phyloP scores from a whole-genome alignment of 1,284 basidiomycete species.

The Malassezia arunalokei region DNA sequence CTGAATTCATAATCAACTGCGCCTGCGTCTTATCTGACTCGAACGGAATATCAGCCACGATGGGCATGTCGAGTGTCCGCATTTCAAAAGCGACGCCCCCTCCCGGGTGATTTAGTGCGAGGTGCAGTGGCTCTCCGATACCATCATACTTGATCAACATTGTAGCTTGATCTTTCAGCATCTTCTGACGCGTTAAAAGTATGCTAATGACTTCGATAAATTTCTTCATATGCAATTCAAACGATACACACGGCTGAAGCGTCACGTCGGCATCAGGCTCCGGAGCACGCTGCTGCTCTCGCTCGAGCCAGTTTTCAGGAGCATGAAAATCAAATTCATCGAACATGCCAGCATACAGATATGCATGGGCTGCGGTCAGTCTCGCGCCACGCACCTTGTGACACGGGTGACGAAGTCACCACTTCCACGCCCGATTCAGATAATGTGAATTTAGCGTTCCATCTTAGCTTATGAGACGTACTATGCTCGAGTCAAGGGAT shows the following conservation, averaged over 20 bases:
- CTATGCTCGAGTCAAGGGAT: no score
- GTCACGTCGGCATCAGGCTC: constrained; percentile 5
- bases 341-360: constrained; percentile 15
- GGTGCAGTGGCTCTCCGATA: constrained; percentile 8
- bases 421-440: constrained; percentile 13
- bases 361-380: constrained; percentile 8
- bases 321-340: constrained; percentile 9
- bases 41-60: constrained; percentile 1
- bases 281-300: neutral
- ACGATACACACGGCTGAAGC: constrained; percentile 7
- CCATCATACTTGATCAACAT: neutral
- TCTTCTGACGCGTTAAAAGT: neutral
- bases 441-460: constrained; percentile 1
- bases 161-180: neutral
- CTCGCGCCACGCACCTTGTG: no score
- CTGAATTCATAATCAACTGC: constrained; percentile 14
- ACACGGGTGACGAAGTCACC: neutral
- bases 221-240: constrained; percentile 1
- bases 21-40: neutral
- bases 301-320: constrained; percentile 1
- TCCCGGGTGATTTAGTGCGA: neutral
- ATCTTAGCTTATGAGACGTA: no score
- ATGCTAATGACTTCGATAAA: neutral
- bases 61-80: constrained; percentile 10
- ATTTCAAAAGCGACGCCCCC: constrained; percentile 4